A percentile compares a stretch with the other conserved stretches of the same genome.
Evolutionary conservation across 306 rosid genomes (phyloP).

Genomic region (Dalbergia cultrata): DNA sequence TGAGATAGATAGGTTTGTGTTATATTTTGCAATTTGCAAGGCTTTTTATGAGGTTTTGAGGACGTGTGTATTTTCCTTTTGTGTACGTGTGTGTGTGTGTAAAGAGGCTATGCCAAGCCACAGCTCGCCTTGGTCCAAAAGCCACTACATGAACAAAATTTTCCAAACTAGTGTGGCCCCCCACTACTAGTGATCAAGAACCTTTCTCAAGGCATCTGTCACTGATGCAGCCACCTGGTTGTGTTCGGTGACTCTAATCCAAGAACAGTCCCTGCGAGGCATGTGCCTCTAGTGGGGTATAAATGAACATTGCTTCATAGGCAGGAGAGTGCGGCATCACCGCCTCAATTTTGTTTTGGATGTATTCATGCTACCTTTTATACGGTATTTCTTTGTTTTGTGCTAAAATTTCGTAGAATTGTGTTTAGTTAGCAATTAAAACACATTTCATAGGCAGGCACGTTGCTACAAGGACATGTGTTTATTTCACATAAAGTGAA

Average conservation of each 20-base stretch:
- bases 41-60: background rate
- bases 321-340: background rate
- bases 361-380: background rate
- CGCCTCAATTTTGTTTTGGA: background rate
- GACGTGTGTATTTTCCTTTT: slow-evolving; percentile 5
- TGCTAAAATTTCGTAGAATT: background rate
- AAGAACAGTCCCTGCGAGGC: slow-evolving; percentile 7
- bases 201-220: slow-evolving; percentile 31
- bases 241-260: background rate
- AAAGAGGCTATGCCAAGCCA: slow-evolving; percentile 18
- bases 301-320: background rate
- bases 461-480: no score
- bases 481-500: no score
- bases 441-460: no score
- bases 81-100: background rate
- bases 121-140: background rate
- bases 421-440: background rate
- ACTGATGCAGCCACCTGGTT: slow-evolving; percentile 38
- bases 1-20: slow-evolving; percentile 33
- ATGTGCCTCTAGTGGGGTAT: background rate
- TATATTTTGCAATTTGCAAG: slow-evolving; percentile 21
- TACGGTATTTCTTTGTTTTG: background rate
- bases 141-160: slow-evolving; percentile 15
- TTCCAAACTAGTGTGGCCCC: slow-evolving; percentile 35
- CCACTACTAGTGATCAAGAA: background rate